A percentile compares a stretch with the other conserved stretches of the same genome.
Evolutionary conservation across 2,329 filamentous ascomycete species (phyloP).

Genomic region (Neocucurbitaria cava): DNA sequence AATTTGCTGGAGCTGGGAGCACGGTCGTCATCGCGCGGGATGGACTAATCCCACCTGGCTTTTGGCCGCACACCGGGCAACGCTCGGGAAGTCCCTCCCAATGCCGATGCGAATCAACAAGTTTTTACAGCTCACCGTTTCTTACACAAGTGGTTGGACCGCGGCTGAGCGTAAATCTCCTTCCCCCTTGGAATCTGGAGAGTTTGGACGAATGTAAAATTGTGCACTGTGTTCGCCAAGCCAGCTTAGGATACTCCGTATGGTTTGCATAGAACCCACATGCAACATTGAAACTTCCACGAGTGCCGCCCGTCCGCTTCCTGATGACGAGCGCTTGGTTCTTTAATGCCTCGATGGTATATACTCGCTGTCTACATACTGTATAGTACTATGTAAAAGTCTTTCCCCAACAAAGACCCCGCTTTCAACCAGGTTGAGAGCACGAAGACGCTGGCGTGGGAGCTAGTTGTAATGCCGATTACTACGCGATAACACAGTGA

Average conservation of each 20-base stretch:
- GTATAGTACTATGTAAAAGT: no score
- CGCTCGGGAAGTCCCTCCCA: not conserved
- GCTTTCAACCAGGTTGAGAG: not conserved
- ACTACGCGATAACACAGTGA: not conserved
- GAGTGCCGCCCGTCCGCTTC: not conserved
- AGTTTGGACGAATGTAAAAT: not conserved
- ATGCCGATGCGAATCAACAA: not conserved
- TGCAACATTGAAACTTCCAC: not conserved
- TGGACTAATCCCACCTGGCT: not conserved
- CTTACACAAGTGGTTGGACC: not conserved
- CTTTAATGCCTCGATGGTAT: not conserved
- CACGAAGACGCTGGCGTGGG: not conserved
- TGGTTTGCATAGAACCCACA: not conserved
- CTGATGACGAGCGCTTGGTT: not conserved
- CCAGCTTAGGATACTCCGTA: not conserved
- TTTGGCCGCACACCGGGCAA: not conserved
- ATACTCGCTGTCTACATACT: not conserved
- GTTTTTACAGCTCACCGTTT: not conserved
- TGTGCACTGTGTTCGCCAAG: not conserved
- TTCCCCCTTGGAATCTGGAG: not conserved
- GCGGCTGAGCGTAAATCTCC: not conserved
- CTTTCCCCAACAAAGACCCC: no score
- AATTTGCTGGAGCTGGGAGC: constrained; percentile 9
- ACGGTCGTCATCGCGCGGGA: constrained; percentile 17
- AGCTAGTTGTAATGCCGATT: not conserved